phyloP scores from a whole-genome alignment of 495 filamentous ascomycete species.

The Hyaloscypha variabilis region DNA sequence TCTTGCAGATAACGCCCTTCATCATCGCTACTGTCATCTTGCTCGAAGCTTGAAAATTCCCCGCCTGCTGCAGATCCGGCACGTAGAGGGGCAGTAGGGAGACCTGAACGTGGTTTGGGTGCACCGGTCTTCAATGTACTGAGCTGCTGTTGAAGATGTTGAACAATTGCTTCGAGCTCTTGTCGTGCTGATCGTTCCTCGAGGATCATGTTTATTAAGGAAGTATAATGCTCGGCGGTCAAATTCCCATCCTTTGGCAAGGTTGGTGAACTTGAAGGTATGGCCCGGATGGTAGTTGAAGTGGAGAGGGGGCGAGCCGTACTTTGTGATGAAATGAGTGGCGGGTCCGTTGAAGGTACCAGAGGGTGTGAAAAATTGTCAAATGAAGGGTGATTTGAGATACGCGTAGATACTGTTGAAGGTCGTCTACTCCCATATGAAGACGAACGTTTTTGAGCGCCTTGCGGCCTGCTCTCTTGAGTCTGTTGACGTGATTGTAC shows the following conservation, averaged over 20 bases:
- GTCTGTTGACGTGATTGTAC: slow-evolving; percentile 27
- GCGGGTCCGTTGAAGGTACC: slow-evolving; percentile 39
- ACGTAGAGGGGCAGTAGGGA: slow-evolving; percentile 2
- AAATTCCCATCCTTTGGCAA: slow-evolving; percentile 36
- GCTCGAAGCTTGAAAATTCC: slow-evolving; percentile 26
- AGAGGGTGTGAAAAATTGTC: slow-evolving; percentile 36
- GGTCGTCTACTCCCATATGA: slow-evolving; percentile 31
- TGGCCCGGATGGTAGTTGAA: slow-evolving; percentile 30
- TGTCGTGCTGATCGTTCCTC: slow-evolving; percentile 50
- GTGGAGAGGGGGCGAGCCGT: slow-evolving; percentile 32
- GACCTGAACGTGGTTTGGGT: slow-evolving; percentile 38
- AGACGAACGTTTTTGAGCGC: slow-evolving; percentile 37
- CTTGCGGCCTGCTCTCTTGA: slow-evolving; percentile 39
- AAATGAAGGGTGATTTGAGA: slow-evolving; percentile 38
- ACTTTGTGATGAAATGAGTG: slow-evolving; percentile 33
- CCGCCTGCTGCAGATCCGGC: slow-evolving; percentile 30
- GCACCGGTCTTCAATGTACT: slow-evolving; percentile 22
- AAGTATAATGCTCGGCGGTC: slow-evolving; percentile 39
- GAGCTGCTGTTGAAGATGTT: slow-evolving; percentile 46
- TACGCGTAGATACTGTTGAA: slow-evolving; percentile 23
- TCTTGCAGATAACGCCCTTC: slow-evolving; percentile 33
- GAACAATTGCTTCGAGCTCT: slow-evolving; percentile 52
- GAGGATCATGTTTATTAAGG: slow-evolving; percentile 47
- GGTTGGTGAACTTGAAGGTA: slow-evolving; percentile 40
- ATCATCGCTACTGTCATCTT: slow-evolving; percentile 28